phyloP scores from a whole-genome alignment of 306 rosid species.

The Trichosanthes truncata region DNA sequence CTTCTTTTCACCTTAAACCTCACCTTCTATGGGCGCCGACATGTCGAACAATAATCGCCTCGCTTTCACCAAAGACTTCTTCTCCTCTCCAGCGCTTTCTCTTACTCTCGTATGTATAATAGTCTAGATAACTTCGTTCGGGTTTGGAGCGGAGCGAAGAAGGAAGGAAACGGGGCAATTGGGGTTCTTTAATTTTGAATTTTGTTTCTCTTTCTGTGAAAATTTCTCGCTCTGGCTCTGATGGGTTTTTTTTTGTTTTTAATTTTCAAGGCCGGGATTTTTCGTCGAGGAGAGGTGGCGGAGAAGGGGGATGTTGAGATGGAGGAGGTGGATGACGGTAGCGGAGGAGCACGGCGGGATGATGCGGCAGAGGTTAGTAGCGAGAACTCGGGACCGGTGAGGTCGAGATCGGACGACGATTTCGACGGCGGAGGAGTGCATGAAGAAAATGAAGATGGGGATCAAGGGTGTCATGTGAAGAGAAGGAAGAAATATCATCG shows the following conservation, averaged over 20 bases:
- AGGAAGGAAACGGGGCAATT: too few relatives aligned
- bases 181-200: not conserved
- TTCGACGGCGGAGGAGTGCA: constrained; percentile 57
- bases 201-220: too few relatives aligned
- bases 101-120: constrained; percentile 60
- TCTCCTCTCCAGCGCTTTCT: constrained; percentile 89
- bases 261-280: constrained; percentile 68
- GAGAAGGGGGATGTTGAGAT: constrained; percentile 36
- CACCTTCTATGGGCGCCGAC: constrained; percentile 62
- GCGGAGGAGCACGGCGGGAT: constrained; percentile 58
- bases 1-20: not conserved
- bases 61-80: constrained; percentile 69
- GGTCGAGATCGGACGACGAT: constrained; percentile 87
- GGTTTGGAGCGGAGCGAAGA: too few relatives aligned
- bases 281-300: constrained; percentile 42
- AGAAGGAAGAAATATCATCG: constrained; percentile 91
- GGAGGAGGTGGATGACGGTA: constrained; percentile 83
- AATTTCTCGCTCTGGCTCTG: not conserved
- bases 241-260: not conserved
- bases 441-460: constrained; percentile 36
- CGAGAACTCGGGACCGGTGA: constrained; percentile 70
- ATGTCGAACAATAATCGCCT: constrained; percentile 85
- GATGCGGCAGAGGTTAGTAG: constrained; percentile 60
- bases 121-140: not conserved
- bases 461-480: constrained; percentile 44